Conservation (phyloP, 257 asterid species). For the Nicotiana undulata region DNA sequence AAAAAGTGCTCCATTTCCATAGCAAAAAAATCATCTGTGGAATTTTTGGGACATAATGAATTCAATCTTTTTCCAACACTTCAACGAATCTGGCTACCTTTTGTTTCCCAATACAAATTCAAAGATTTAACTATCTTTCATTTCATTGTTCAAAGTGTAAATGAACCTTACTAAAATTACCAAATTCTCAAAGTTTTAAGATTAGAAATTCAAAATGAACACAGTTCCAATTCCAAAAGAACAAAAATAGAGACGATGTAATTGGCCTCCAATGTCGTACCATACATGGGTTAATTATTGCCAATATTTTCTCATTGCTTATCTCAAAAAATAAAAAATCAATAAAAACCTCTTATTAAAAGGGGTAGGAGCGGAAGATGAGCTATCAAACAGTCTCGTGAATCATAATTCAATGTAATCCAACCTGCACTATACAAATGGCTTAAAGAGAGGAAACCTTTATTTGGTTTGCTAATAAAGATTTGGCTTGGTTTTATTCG, state of each 20-base stretch:
- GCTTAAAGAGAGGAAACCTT: neutral
- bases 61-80: neutral
- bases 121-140: neutral
- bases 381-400: neutral
- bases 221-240: neutral
- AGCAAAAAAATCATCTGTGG: neutral
- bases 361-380: neutral
- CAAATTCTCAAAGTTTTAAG: neutral
- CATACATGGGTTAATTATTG: neutral
- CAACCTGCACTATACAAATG: neutral
- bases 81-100: neutral
- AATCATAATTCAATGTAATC: neutral
- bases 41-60: neutral
- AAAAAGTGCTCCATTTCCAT: slow-evolving; percentile 14
- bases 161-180: neutral
- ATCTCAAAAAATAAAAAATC: neutral
- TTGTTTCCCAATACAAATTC: neutral
- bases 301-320: neutral
- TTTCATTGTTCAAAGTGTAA: neutral
- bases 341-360: neutral
- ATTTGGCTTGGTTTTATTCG: neutral
- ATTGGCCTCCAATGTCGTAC: neutral
- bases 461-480: neutral
- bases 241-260: neutral
- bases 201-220: no score